phyloP scores from a whole-genome alignment of 2,329 filamentous ascomycete genomes.

The Niveomyces coronatus region DNA sequence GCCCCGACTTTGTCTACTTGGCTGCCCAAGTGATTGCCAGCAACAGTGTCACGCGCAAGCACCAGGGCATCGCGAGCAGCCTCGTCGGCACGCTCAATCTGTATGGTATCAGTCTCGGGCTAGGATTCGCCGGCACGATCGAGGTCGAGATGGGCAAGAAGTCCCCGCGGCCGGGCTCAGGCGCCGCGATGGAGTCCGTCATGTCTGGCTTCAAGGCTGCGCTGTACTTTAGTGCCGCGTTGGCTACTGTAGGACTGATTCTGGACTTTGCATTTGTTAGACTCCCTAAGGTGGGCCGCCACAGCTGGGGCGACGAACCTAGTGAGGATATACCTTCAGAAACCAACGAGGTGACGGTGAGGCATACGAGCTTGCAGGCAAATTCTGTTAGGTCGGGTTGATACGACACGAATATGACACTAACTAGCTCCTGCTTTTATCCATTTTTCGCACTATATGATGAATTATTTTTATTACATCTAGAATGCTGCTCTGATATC shows the following conservation, averaged over 20 bases:
- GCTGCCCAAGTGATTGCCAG: conserved; percentile 44
- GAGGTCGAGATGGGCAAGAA: conserved; percentile 15
- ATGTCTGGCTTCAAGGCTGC: conserved; percentile 25
- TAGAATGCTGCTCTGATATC: no score
- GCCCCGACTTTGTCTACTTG: conserved; percentile 39
- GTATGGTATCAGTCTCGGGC: conserved; percentile 22
- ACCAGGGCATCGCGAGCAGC: conserved; percentile 41
- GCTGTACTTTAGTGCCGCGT: conserved; percentile 27
- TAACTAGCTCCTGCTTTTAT: no score
- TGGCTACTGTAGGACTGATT: conserved; percentile 12
- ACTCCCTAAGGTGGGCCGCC: conserved; percentile 22
- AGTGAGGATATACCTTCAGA: no score
- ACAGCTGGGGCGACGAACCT: not conserved
- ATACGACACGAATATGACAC: no score
- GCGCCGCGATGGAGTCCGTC: conserved; percentile 6
- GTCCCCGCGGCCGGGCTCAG: not conserved
- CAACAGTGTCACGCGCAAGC: conserved; percentile 34
- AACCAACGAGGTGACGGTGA: no score
- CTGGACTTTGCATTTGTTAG: conserved; percentile 27
- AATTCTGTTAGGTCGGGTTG: no score
- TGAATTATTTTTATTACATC: no score
- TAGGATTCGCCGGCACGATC: conserved; percentile 24
- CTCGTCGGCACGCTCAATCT: conserved; percentile 32
- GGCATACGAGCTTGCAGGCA: no score
- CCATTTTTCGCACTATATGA: no score